These are phyloP conservation scores for Calamus simplicifolius DNA, from an alignment of 176 grass and related monocot species.

Conservation along the genomic window DNA sequence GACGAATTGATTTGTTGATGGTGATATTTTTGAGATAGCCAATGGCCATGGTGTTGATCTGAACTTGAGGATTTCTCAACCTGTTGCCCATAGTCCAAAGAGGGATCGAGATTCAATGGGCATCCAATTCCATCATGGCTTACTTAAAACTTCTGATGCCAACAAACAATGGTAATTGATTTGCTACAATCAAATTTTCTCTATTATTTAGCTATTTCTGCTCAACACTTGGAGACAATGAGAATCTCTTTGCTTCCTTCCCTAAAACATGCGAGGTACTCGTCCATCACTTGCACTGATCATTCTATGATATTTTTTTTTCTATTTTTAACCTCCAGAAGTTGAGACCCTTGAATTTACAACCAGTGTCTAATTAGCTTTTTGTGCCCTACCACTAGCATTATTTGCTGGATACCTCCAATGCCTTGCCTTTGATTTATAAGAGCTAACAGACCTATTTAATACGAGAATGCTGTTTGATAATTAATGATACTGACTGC, in stretches of 20 bases:
- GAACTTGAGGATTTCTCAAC: conserved; percentile 95
- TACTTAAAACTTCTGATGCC: conserved; percentile 33
- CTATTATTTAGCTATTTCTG: too few species aligned
- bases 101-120: conserved; percentile 40
- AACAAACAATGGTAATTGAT: conserved; percentile 34
- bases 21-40: conserved; percentile 5
- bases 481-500: background rate
- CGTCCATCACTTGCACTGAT: too few species aligned
- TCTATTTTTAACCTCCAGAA: too few species aligned
- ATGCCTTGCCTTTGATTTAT: background rate
- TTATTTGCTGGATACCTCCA: background rate
- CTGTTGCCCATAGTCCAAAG: conserved; percentile 39
- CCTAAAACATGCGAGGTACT: too few species aligned
- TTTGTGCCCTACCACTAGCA: background rate
- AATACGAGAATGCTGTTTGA: background rate
- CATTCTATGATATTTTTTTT: too few species aligned
- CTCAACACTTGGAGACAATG: too few species aligned
- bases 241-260: too few species aligned
- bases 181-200: background rate
- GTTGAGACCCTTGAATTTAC: too few species aligned
- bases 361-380: too few species aligned
- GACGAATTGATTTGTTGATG: too few species aligned
- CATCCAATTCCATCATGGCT: conserved; percentile 41
- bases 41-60: conserved; percentile 63
- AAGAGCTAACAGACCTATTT: background rate